Base-by-base conservation (phyloP, 2,329 filamentous ascomycete genomes). In the Talaromyces pinophilus region DNA sequence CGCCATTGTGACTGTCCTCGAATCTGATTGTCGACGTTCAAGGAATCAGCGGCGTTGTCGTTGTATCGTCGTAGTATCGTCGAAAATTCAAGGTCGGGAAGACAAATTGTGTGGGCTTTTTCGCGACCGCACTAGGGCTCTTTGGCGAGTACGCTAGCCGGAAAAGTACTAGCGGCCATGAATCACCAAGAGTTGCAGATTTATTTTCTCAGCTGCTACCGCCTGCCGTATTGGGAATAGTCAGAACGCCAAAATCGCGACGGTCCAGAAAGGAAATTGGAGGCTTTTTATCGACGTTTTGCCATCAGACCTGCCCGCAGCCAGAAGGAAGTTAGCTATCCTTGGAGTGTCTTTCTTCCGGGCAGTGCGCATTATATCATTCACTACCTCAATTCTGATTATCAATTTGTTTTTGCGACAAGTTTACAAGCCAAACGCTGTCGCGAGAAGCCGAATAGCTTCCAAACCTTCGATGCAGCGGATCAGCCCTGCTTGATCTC, bases 1-100 rank as follows among this genome's bases (percentile, higher is more conserved):
- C 73, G 79, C 71, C 82, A 84, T 84, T 78, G 79, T 84, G 81
- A 77, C 76, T 76, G 77, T 80, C 73, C 75, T 78, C 77, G 74
- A 77, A 79, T 77, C 76, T 59, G 48, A 38, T 67, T 78, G 73
- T 75, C 72, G 68, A 70, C 70, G 72, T 71, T 77, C 76, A 79
- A 78, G 76, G 76, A 74, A 72, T 77, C 74, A 75, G 74, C 76
- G 76, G 70, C 71, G 74, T 74, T 74, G 79, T 79, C 75, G 77
- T 67, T 74, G 77, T 75, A 76, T 79, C 74, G 76, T 79, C 75
- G 78, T 78, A 74, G 74, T 75, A 25, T 54, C 72, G 75, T 73
- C 75, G 73, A 78, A 77, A 79, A 78, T 76, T 79, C 71, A 72
- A 74, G 71, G 71, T 60, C 74, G 71, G 71, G 72, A 73, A 54